phyloP scores from a whole-genome alignment of 1,284 basidiomycete genomes.

The Gomphus bonarii region DNA sequence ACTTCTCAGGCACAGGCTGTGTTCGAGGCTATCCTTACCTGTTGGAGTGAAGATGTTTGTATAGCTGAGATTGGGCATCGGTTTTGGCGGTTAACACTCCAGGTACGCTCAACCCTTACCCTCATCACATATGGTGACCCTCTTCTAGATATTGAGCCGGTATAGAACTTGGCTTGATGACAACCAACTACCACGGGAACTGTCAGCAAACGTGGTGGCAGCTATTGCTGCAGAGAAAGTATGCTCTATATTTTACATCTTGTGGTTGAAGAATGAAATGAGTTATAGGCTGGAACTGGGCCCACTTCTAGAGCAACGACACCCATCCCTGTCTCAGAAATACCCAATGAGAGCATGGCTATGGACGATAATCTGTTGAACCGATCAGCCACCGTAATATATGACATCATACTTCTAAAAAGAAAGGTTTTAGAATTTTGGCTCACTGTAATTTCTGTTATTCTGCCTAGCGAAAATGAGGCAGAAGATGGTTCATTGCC shows the following conservation, averaged over 20 bases:
- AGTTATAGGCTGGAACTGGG: background rate
- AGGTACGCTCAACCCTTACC: constrained; percentile 37
- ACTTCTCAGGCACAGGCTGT: constrained; percentile 58
- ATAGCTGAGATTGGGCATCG: constrained; percentile 71
- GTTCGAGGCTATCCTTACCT: constrained; percentile 63
- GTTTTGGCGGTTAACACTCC: constrained; percentile 84
- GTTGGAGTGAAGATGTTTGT: constrained; percentile 81
- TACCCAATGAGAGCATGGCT: constrained; percentile 40
- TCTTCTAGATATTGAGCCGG: constrained; percentile 58
- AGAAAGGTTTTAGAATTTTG: constrained; percentile 44
- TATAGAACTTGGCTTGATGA: constrained; percentile 66
- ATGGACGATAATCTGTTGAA: constrained; percentile 51
- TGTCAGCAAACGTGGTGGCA: constrained; percentile 21
- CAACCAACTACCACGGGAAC: constrained; percentile 31
- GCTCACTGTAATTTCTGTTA: constrained; percentile 51
- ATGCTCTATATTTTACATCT: background rate
- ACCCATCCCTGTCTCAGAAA: constrained; percentile 37
- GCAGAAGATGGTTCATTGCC: constrained; percentile 29
- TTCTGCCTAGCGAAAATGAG: constrained; percentile 36
- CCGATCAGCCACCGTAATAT: constrained; percentile 52
- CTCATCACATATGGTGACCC: constrained; percentile 1
- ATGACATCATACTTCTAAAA: constrained; percentile 53
- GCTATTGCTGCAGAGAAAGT: constrained; percentile 27
- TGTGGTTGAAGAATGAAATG: background rate
- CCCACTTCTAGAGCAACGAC: constrained; percentile 38